phyloP scores from a whole-genome alignment of 2,329 filamentous ascomycete genomes.

The Trichophaea hybrida region DNA sequence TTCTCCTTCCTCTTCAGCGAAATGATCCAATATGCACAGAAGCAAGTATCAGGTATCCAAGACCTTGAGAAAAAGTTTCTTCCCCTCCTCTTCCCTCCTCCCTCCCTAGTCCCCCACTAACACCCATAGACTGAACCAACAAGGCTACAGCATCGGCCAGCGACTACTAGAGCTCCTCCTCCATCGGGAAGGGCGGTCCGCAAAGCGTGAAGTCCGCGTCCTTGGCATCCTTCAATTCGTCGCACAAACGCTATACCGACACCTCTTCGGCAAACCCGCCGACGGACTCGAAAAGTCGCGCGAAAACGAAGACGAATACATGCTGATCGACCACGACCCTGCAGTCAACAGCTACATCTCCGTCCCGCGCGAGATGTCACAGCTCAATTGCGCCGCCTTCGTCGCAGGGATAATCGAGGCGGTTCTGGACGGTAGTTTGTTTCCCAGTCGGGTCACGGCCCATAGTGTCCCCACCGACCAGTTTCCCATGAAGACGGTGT shows the following conservation, averaged over 20 bases:
- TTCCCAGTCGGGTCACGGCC: slow-evolving; percentile 79
- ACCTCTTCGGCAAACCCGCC: slow-evolving; percentile 80
- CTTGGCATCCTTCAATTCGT: slow-evolving; percentile 89
- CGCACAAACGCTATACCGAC: slow-evolving; percentile 78
- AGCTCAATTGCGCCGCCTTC: slow-evolving; percentile 91
- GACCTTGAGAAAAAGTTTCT: slow-evolving; percentile 77
- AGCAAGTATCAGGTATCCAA: slow-evolving; percentile 76
- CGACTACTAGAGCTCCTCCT: slow-evolving; percentile 91
- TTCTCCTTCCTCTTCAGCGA: slow-evolving; percentile 94
- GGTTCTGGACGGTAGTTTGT: slow-evolving; percentile 75
- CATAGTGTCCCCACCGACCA: slow-evolving; percentile 66
- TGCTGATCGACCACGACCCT: slow-evolving; percentile 97
- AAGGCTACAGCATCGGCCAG: slow-evolving; percentile 86
- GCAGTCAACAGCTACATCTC: slow-evolving; percentile 88
- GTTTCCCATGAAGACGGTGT: slow-evolving; percentile 95
- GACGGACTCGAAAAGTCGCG: slow-evolving; percentile 84
- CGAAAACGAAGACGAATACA: slow-evolving; percentile 83
- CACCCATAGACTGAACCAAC: slow-evolving; percentile 56
- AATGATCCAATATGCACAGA: slow-evolving; percentile 91
- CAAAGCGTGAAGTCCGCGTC: slow-evolving; percentile 71
- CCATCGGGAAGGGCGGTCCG: slow-evolving; percentile 58
- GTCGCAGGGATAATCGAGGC: slow-evolving; percentile 93
- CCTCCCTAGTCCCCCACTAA: neutral
- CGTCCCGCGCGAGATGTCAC: slow-evolving; percentile 87
- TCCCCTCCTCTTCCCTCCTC: neutral